Conservation (phyloP, 257 asterid species). For the Prunella vulgaris region DNA sequence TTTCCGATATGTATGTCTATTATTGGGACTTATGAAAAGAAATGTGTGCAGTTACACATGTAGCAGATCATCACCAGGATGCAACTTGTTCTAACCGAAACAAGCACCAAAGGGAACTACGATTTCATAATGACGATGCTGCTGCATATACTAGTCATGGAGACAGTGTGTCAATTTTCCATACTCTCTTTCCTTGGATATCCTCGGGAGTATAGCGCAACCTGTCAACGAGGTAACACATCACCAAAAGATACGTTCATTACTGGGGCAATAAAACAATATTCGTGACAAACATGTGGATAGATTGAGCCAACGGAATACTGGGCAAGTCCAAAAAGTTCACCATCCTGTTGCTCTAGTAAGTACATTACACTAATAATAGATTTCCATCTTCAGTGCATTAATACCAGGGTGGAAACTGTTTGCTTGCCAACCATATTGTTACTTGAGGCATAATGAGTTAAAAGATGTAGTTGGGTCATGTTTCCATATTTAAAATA, state of each 20-base stretch:
- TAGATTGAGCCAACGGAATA: not conserved
- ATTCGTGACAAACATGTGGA: not conserved
- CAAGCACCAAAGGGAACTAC: conserved; percentile 7
- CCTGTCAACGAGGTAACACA: conserved; percentile 30
- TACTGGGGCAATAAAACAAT: not conserved
- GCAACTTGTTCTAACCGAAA: not conserved
- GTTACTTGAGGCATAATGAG: conserved; percentile 1
- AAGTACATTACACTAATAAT: not conserved
- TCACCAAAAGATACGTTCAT: not conserved
- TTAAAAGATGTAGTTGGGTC: not conserved
- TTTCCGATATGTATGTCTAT: not conserved
- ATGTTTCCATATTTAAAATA: not conserved
- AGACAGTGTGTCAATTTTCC: conserved; percentile 59
- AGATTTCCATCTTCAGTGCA: not conserved
- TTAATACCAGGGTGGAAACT: not conserved
- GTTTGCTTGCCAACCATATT: not conserved
- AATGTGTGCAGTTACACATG: not conserved
- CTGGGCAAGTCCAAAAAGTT: not conserved
- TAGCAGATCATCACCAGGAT: not conserved
- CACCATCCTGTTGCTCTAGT: not conserved
- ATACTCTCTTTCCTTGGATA: conserved; percentile 36
- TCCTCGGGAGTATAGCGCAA: conserved; percentile 37
- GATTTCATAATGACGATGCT: conserved; percentile 37
- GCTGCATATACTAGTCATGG: conserved; percentile 41
- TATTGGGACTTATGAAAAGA: not conserved